Conservation (phyloP, 805 yeast genomes). For the Torulaspora indica region DNA sequence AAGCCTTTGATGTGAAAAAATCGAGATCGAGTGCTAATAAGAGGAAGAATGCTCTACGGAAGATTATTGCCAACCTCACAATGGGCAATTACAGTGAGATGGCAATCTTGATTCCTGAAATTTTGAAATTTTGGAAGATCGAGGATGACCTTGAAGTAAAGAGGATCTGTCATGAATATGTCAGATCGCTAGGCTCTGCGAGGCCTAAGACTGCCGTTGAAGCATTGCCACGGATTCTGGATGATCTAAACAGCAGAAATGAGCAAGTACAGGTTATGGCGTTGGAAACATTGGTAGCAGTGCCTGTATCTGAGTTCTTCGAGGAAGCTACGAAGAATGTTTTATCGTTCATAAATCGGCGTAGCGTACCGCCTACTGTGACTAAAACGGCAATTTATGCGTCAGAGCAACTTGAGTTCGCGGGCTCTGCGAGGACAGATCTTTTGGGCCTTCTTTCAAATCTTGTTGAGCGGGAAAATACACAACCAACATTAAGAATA, state of each 20-base stretch:
- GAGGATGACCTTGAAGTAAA: conserved; percentile 65
- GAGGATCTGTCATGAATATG: conserved; percentile 63
- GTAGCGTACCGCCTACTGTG: conserved; percentile 47
- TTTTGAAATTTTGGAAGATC: conserved; percentile 47
- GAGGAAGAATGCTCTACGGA: conserved; percentile 53
- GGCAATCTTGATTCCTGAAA: conserved; percentile 60
- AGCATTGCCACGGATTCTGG: conserved; percentile 51
- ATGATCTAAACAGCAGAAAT: conserved; percentile 47
- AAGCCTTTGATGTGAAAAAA: conserved; percentile 39
- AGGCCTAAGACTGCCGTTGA: conserved; percentile 53
- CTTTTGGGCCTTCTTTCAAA: conserved; percentile 38
- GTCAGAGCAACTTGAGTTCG: conserved; percentile 61
- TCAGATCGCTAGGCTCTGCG: conserved; percentile 54
- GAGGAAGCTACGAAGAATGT: conserved; percentile 43
- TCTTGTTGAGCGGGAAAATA: conserved; percentile 42
- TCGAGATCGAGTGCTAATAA: conserved; percentile 35
- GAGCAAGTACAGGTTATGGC: conserved; percentile 56
- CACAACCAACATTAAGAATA: conserved; percentile 57
- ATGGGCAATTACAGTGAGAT: conserved; percentile 71
- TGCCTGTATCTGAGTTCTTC: conserved; percentile 51
- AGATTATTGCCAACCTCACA: conserved; percentile 76
- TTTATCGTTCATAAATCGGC: conserved; percentile 40
- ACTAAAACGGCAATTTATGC: conserved; percentile 67
- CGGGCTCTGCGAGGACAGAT: conserved; percentile 43
- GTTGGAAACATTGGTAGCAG: conserved; percentile 56